Base-by-base conservation (phyloP, 768 basidiomycete genomes). In the Boletus sensibilis region DNA sequence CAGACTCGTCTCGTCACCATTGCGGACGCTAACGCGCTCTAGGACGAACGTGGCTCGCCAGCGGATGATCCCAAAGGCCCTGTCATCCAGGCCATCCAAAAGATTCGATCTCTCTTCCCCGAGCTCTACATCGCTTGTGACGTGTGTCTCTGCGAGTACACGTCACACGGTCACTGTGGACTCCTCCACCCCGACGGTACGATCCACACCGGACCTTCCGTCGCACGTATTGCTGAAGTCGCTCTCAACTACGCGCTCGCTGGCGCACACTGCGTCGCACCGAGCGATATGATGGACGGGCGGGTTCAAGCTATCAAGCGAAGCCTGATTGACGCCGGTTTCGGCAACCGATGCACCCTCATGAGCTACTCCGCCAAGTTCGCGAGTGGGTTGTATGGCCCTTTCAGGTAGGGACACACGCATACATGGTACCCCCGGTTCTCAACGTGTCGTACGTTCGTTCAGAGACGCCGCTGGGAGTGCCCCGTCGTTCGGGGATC, bases 281-380 rank as follows among this genome's bases (percentile, higher is more conserved):
- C 97, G 8, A 97, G 94, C 67, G 97, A 98, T 72, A 99, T 99
- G 97, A 98, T 98, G 94, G 97, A 99, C 69, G 97, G 96, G 0
- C 80, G 96, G 20, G 86, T 99, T 60, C 85, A 83, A 59, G 85
- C 85, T 14, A 98, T 99, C 74, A 99, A 99, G 72, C 79, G 83
- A 37, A 82, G 79, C 4, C 77, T 99, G 53, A 92, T 98, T 56
- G 87, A 92, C 56, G 81, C 81, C 41, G 93, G 94, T 18, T 78
- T 85, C 43, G 94, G 87, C 10, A 98, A 98, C 74, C 83, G 83
- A 67, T 94, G 91, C 71, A 88, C 89, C 7, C 79, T 99, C 50
- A 98, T 99, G 97, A 86, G 88, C 43, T 99, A 99, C 70, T 91
- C 92, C 10, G 97, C 97, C 58, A 99, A 99, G 73, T 99, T 99